phyloP scores from a whole-genome alignment of 306 rosid genomes.

The Parietaria judaica region DNA sequence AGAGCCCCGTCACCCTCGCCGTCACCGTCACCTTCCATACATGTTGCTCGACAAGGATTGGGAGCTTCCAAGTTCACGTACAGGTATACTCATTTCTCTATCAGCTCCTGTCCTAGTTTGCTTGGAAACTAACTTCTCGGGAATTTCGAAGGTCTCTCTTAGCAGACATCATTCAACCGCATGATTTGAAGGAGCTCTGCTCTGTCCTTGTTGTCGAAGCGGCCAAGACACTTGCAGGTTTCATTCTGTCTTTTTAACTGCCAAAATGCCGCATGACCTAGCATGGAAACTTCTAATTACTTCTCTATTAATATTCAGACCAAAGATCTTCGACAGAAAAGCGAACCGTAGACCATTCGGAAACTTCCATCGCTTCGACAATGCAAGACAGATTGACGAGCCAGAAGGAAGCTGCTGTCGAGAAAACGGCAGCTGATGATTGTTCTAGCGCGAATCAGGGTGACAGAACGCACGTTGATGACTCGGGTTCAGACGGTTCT shows the following conservation, averaged over 20 bases:
- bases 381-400: constrained; percentile 56
- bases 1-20: constrained; percentile 48
- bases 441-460: constrained; percentile 70
- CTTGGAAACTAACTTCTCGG: constrained; percentile 33
- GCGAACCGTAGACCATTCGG: constrained; percentile 50
- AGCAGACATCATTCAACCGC: constrained; percentile 95
- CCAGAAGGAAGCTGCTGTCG: constrained; percentile 47
- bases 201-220: constrained; percentile 87
- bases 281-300: neutral
- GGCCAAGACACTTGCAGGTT: constrained; percentile 76
- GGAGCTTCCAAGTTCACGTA: constrained; percentile 81
- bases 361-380: constrained; percentile 60
- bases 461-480: constrained; percentile 51
- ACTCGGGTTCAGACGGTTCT: constrained; percentile 66
- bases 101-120: constrained; percentile 4
- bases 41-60: constrained; percentile 52
- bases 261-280: too few species aligned
- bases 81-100: constrained; percentile 48
- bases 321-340: constrained; percentile 48
- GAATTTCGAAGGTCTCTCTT: constrained; percentile 72
- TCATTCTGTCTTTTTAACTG: neutral
- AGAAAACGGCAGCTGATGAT: constrained; percentile 58
- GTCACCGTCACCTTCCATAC: constrained; percentile 41
- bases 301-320: constrained; percentile 37
- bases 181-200: constrained; percentile 90